phyloP scores from a whole-genome alignment of 2,329 filamentous ascomycete genomes.

The Lithohypha guttulata region DNA sequence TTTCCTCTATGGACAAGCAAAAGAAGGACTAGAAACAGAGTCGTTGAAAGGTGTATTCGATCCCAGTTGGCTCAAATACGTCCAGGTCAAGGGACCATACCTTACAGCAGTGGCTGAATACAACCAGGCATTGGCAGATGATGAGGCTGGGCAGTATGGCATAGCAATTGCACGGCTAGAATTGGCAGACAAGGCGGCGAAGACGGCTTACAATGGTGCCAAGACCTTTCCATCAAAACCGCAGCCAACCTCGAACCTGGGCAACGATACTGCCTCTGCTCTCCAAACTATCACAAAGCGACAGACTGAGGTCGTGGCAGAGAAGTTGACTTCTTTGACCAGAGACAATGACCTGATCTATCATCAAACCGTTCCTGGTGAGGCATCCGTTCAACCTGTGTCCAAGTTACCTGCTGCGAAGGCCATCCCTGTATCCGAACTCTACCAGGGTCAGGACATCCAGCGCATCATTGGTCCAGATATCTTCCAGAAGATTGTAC shows the following conservation, averaged over 20 bases:
- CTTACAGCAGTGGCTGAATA: conserved; percentile 83
- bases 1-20: conserved; percentile 75
- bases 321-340: conserved; percentile 61
- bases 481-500: conserved; percentile 92
- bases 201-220: conserved; percentile 66
- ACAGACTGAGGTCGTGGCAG: conserved; percentile 68
- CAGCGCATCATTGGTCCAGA: conserved; percentile 94
- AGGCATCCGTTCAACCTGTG: conserved; percentile 70
- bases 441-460: conserved; percentile 95
- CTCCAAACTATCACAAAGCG: conserved; percentile 75
- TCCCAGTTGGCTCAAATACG: conserved; percentile 76
- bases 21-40: conserved; percentile 86
- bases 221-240: conserved; percentile 70
- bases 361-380: conserved; percentile 79
- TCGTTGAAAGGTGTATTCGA: conserved; percentile 86
- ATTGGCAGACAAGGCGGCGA: conserved; percentile 65
- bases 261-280: conserved; percentile 62
- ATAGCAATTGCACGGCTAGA: conserved; percentile 73
- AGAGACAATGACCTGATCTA: conserved; percentile 99
- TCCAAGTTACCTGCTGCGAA: conserved; percentile 91
- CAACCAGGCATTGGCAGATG: conserved; percentile 83
- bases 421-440: conserved; percentile 88
- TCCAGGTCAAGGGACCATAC: conserved; percentile 63
- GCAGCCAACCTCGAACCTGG: conserved; percentile 71
- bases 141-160: conserved; percentile 79